Conservation (phyloP, 352 stramenopile species). For the Phytophthora agathidicida region DNA sequence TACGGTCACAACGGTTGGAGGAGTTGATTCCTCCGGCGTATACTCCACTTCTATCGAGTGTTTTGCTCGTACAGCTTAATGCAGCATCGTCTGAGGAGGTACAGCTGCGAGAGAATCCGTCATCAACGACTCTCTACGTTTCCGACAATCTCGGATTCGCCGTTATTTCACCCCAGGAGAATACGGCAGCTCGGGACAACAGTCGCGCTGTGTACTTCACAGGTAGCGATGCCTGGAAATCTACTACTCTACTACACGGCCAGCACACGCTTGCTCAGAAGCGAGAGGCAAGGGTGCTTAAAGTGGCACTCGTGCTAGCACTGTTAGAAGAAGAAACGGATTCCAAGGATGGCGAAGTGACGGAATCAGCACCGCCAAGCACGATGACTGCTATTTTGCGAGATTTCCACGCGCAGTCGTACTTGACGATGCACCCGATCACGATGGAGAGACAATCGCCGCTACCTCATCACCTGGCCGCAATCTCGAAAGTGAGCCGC, state of each 20-base stretch:
- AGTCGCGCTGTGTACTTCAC: slow-evolving; percentile 40
- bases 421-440: slow-evolving; percentile 75
- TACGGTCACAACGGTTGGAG: slow-evolving; percentile 36
- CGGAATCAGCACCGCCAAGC: slow-evolving; percentile 22
- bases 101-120: slow-evolving; percentile 49
- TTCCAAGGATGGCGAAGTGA: slow-evolving; percentile 25
- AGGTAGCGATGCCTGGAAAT: slow-evolving; percentile 39
- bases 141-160: slow-evolving; percentile 41
- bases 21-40: slow-evolving; percentile 43
- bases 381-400: slow-evolving; percentile 49
- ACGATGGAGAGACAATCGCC: slow-evolving; percentile 67
- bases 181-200: slow-evolving; percentile 15
- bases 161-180: slow-evolving; percentile 46
- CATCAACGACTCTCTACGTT: slow-evolving; percentile 37
- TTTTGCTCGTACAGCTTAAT: slow-evolving; percentile 50
- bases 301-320: slow-evolving; percentile 39
- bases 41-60: slow-evolving; percentile 37
- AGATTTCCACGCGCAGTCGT: slow-evolving; percentile 73
- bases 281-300: slow-evolving; percentile 40
- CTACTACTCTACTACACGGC: slow-evolving; percentile 31
- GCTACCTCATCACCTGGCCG: slow-evolving; percentile 62
- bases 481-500: slow-evolving; percentile 39
- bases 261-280: slow-evolving; percentile 26
- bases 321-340: slow-evolving; percentile 35
- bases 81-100: slow-evolving; percentile 40